Evolutionary conservation across 257 asterid species (phyloP).

Genomic region (Nemophila menziesii): DNA sequence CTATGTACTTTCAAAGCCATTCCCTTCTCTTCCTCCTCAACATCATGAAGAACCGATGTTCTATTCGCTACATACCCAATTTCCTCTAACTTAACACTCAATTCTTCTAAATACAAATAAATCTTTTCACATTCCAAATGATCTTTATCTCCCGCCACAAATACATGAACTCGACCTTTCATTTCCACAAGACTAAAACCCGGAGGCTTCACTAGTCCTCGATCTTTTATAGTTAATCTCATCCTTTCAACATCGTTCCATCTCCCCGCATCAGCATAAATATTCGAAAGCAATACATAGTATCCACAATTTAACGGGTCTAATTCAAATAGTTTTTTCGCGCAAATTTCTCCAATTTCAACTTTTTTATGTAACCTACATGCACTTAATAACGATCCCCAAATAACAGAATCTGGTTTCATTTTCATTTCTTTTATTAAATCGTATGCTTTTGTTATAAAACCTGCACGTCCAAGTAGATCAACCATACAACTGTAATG

Average conservation of each 20-base stretch:
- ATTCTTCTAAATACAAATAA: conserved; percentile 45
- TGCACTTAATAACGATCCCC: conserved; percentile 86
- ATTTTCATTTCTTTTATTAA: conserved; percentile 64
- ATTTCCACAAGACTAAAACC: conserved; percentile 77
- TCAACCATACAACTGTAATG: conserved; percentile 96
- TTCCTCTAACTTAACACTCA: conserved; percentile 53
- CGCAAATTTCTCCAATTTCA: conserved; percentile 72
- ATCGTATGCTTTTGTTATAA: conserved; percentile 55
- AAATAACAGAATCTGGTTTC: conserved; percentile 64
- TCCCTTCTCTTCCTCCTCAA: conserved; percentile 79
- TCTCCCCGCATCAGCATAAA: conserved; percentile 85
- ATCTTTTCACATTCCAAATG: conserved; percentile 60
- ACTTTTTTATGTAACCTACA: conserved; percentile 81
- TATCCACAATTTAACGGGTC: conserved; percentile 74
- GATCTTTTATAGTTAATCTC: conserved; percentile 47
- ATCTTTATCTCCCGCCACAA: conserved; percentile 61
- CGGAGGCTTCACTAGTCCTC: conserved; percentile 67
- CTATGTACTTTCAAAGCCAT: conserved; percentile 55
- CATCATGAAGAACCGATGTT: conserved; percentile 68
- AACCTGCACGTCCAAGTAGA: conserved; percentile 92
- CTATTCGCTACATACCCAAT: conserved; percentile 56
- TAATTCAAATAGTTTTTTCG: conserved; percentile 58
- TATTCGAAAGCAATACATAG: conserved; percentile 64
- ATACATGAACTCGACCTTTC: conserved; percentile 52
- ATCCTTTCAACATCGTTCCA: conserved; percentile 80